Evolutionary conservation across 148 eudicot genomes (phyloP).

Genomic region (Cornus controversa): DNA sequence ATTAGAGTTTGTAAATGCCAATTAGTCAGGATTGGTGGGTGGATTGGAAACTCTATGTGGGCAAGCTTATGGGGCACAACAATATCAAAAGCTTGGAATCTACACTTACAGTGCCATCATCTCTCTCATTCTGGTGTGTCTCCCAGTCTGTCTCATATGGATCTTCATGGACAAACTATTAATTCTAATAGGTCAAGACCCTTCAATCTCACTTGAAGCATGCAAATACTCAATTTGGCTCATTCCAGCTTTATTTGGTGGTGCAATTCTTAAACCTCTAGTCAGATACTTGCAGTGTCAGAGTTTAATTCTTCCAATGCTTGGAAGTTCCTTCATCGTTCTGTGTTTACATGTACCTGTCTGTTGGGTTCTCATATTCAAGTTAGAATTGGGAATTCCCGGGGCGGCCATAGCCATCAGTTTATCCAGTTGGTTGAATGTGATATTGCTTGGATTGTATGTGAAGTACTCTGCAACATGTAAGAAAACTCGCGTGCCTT

Average conservation of each 20-base stretch:
- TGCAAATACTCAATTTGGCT: slow-evolving; percentile 31
- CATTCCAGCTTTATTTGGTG: slow-evolving; percentile 35
- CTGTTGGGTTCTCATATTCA: slow-evolving; percentile 36
- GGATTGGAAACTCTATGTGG: slow-evolving; percentile 44
- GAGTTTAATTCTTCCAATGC: slow-evolving; percentile 31
- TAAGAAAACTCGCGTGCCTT: slow-evolving; percentile 18
- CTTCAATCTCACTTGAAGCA: slow-evolving; percentile 34
- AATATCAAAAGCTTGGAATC: slow-evolving; percentile 29
- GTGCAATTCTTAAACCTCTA: slow-evolving; percentile 29
- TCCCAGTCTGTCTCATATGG: slow-evolving; percentile 41
- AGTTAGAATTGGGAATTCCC: slow-evolving; percentile 21
- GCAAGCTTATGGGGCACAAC: slow-evolving; percentile 48
- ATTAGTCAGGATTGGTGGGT: slow-evolving; percentile 36
- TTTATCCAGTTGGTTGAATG: slow-evolving; percentile 33
- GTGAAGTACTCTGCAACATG: slow-evolving; percentile 28
- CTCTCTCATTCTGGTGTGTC: slow-evolving; percentile 31
- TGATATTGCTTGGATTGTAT: slow-evolving; percentile 20
- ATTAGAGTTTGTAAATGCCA: neutral
- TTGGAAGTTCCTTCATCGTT: slow-evolving; percentile 25
- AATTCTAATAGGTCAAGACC: slow-evolving; percentile 41
- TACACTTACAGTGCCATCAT: slow-evolving; percentile 35
- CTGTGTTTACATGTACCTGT: slow-evolving; percentile 32
- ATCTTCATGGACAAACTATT: slow-evolving; percentile 37
- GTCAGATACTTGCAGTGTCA: slow-evolving; percentile 35
- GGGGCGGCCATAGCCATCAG: slow-evolving; percentile 35